A percentile compares a stretch with the other conserved stretches of the same genome.
These are phyloP conservation scores for Flaveria brownii DNA, from an alignment of 129 eudicot genomes.

Conservation along the genomic window DNA sequence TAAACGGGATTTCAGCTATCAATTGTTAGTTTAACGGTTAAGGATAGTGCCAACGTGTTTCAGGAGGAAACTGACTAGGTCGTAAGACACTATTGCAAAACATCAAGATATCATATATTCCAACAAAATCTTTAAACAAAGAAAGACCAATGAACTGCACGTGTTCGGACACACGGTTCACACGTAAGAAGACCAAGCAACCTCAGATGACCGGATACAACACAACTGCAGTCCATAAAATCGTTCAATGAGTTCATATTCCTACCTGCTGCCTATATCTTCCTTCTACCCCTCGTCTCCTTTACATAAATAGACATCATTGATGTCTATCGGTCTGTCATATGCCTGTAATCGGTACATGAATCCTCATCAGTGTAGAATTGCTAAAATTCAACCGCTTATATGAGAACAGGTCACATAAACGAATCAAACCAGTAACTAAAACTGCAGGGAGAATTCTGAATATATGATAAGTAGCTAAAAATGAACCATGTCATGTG, in stretches of 20 bases:
- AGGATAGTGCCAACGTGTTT: too few species aligned
- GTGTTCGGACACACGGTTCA: not conserved
- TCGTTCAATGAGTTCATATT: not conserved
- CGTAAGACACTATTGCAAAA: not conserved
- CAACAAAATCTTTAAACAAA: not conserved
- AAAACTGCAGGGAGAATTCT: too few species aligned
- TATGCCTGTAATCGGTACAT: conserved; percentile 24
- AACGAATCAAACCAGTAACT: not conserved
- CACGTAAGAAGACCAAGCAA: not conserved
- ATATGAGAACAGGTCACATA: not conserved
- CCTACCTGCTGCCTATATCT: conserved; percentile 16
- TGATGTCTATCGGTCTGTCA: conserved; percentile 11
- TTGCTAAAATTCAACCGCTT: not conserved
- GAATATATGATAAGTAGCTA: not conserved
- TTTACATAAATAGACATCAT: conserved; percentile 21
- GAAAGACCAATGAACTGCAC: conserved; percentile 21
- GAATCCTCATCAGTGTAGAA: conserved; percentile 11
- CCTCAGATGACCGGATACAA: conserved; percentile 17
- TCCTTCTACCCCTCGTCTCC: conserved; percentile 18
- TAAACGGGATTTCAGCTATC: too few species aligned
- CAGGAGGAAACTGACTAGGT: too few species aligned
- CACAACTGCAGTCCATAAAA: conserved; percentile 19
- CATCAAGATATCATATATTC: not conserved
- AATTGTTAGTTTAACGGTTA: too few species aligned
- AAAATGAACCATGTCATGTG: not conserved